Evolutionary conservation across 2,329 filamentous ascomycete species (phyloP).

Genomic region (Epicoccum nigrum): DNA sequence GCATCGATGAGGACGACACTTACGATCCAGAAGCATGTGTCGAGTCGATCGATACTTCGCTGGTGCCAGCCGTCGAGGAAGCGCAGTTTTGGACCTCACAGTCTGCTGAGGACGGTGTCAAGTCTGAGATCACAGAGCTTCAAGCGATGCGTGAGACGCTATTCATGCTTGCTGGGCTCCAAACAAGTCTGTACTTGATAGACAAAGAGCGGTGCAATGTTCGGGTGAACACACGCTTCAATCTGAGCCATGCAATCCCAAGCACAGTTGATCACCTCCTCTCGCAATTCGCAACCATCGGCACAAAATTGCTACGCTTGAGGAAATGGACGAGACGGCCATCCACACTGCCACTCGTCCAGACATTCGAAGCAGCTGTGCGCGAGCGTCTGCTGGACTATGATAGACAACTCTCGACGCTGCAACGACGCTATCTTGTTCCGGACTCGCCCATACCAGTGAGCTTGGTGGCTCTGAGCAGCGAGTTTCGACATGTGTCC

Average conservation of each 20-base stretch:
- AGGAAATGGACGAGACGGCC: slow-evolving; percentile 54
- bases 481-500: slow-evolving; percentile 62
- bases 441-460: slow-evolving; percentile 62
- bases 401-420: slow-evolving; percentile 61
- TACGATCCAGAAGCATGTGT: slow-evolving; percentile 44
- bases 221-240: slow-evolving; percentile 47
- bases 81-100: slow-evolving; percentile 56
- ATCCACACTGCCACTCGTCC: slow-evolving; percentile 56
- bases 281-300: slow-evolving; percentile 55
- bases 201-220: slow-evolving; percentile 39
- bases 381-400: slow-evolving; percentile 63
- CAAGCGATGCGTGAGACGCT: slow-evolving; percentile 77
- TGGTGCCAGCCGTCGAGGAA: slow-evolving; percentile 49
- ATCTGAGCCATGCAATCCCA: slow-evolving; percentile 47
- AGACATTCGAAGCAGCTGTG: slow-evolving; percentile 73
- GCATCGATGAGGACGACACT: slow-evolving; percentile 47
- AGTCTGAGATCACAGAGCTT: slow-evolving; percentile 66
- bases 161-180: slow-evolving; percentile 82
- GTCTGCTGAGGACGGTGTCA: slow-evolving; percentile 19
- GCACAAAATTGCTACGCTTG: slow-evolving; percentile 55
- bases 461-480: slow-evolving; percentile 69
- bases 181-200: slow-evolving; percentile 70
- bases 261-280: slow-evolving; percentile 48
- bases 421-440: slow-evolving; percentile 67
- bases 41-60: slow-evolving; percentile 28